Conservation (phyloP, 257 asterid species). For the Ilex aquifolium region DNA sequence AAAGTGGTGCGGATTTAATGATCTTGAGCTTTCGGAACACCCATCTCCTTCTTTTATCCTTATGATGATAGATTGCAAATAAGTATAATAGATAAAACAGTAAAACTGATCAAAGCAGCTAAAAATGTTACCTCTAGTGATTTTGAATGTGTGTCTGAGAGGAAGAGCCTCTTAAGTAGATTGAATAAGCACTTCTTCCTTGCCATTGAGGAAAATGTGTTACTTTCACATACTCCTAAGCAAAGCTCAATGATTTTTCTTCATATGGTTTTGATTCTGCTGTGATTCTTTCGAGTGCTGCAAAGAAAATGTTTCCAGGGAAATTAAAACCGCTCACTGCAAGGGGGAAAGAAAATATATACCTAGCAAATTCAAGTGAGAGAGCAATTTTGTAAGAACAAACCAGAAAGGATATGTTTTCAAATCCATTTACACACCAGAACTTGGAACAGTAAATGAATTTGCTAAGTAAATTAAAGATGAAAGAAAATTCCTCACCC, state of each 20-base stretch:
- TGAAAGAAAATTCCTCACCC: too few species aligned
- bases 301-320: neutral
- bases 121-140: conserved; percentile 47
- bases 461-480: too few species aligned
- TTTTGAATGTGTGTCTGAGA: conserved; percentile 52
- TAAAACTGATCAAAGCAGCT: neutral
- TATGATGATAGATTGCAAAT: conserved; percentile 7
- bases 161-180: conserved; percentile 50
- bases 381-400: too few species aligned
- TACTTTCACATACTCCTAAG: conserved; percentile 1
- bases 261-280: conserved; percentile 7
- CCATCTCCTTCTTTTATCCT: conserved; percentile 64
- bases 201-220: conserved; percentile 40
- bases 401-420: too few species aligned
- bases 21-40: conserved; percentile 40
- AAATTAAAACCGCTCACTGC: neutral
- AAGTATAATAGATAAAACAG: conserved; percentile 6
- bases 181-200: conserved; percentile 69
- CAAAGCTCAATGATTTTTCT: conserved; percentile 14
- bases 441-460: too few species aligned
- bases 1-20: conserved; percentile 31
- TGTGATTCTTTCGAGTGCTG: neutral
- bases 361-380: too few species aligned
- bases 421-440: too few species aligned
- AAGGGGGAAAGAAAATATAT: neutral